phyloP scores from a whole-genome alignment of 345 rosid species.

The Anastatica hierochuntica region DNA sequence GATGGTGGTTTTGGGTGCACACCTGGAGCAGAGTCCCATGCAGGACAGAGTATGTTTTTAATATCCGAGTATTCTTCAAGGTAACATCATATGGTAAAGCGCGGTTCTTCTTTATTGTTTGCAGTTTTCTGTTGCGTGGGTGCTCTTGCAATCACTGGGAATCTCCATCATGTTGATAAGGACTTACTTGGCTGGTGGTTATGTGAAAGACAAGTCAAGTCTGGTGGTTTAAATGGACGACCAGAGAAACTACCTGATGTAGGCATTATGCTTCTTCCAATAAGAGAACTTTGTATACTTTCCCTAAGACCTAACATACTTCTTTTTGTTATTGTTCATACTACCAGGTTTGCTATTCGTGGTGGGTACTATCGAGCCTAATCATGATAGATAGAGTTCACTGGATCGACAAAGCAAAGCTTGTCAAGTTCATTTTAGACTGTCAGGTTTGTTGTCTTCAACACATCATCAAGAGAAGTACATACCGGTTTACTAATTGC shows the following conservation, averaged over 20 bases:
- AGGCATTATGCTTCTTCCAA: constrained; percentile 15
- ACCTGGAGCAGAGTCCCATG: constrained; percentile 92
- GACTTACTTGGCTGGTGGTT: constrained; percentile 98
- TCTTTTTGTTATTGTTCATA: constrained; percentile 4
- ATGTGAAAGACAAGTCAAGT: constrained; percentile 71
- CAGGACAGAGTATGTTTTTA: constrained; percentile 74
- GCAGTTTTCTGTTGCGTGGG: constrained; percentile 89
- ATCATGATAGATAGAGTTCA: constrained; percentile 80
- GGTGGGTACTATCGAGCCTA: constrained; percentile 97
- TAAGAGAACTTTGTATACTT: not conserved
- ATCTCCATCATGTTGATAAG: constrained; percentile 77
- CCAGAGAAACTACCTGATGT: constrained; percentile 97
- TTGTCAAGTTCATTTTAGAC: constrained; percentile 58
- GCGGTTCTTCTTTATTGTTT: not conserved
- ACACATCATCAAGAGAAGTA: not conserved
- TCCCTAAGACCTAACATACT: not conserved
- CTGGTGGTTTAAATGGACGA: constrained; percentile 82
- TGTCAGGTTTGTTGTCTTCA: constrained; percentile 53
- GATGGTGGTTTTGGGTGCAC: constrained; percentile 98
- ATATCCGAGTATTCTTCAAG: not conserved
- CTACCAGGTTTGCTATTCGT: constrained; percentile 72
- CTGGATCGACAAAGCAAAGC: constrained; percentile 78
- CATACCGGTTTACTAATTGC: not conserved
- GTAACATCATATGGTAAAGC: not conserved
- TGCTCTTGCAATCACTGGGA: constrained; percentile 84